Base-by-base conservation (phyloP, 306 rosid genomes). In the Geum urbanum region DNA sequence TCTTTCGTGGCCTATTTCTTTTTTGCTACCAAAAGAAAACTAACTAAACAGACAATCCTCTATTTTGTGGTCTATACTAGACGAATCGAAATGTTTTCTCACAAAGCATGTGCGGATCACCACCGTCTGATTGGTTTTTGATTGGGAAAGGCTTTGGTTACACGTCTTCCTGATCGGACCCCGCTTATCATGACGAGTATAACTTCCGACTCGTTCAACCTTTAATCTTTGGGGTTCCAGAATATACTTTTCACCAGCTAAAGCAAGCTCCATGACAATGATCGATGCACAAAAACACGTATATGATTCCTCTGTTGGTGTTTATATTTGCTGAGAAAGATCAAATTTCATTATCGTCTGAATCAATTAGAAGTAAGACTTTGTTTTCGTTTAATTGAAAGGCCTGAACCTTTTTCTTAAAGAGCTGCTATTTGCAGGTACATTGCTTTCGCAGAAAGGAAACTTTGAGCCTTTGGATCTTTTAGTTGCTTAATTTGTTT, bases 141-240 rank as follows among this genome's bases (percentile, higher is more conserved):
- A 14, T 20, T 66, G 63, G 19, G 64, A 76, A 63, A 48, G 40
- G 54, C 59, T 22, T 22, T 8, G 56, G 43, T 52, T 60, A 78
- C 79, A 82, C 80, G 85, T 86, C 76, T 71, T 5, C 24, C 0
- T 32, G 37, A 19, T 2, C 22, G 56, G 78, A 81, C 62, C 84
- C 86, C 77, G 57, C 79, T 59, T 63, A 63, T 66, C 71, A 61
- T 54, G 73, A 69, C 52, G 37, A 60, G 82, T 61, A 74, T n/a
- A 84, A 64, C 82, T 75, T 50, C 87, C 85, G 32, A 61, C 84
- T 78, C 60, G 48, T 57, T 9, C 71, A 49, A 58, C 75, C 80
- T 64, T 64, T 74, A 32, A 59, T 37, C 40, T 66, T 66, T 16
- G 55, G 48, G 54, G 58, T 75, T 74, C 49, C 48, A 62, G 57